Conservation (phyloP, 176 grass and related monocot genomes). For the Thalia dealbata region DNA sequence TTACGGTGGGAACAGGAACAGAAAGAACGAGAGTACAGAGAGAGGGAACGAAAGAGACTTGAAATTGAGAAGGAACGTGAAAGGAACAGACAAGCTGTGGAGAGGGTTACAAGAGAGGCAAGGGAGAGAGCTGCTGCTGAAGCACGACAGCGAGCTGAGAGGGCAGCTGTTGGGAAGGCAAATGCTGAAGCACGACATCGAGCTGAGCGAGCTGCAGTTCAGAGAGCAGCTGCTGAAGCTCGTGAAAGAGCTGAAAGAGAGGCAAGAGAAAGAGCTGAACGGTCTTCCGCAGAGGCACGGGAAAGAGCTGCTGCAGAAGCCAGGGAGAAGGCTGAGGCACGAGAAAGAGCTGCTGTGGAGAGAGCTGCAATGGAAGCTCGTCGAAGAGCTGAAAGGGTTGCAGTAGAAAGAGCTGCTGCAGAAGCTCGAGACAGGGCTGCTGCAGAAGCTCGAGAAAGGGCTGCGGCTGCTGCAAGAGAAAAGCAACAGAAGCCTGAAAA, state of each 20-base stretch:
- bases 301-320: slow-evolving; percentile 7
- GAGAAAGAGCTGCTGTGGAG: slow-evolving; percentile 2
- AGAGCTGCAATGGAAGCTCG: slow-evolving; percentile 10
- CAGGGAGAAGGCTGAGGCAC: slow-evolving; percentile 5
- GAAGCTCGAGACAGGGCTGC: slow-evolving; percentile 10
- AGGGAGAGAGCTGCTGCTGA: slow-evolving; percentile 16
- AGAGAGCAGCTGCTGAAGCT: slow-evolving; percentile 44
- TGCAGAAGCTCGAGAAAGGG: slow-evolving; percentile 5
- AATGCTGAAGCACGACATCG: slow-evolving; percentile 26
- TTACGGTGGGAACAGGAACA: slow-evolving; percentile 21
- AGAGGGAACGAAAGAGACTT: slow-evolving; percentile 27
- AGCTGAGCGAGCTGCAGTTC: slow-evolving; percentile 54
- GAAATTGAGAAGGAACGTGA: slow-evolving; percentile 31
- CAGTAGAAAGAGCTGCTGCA: slow-evolving; percentile 12
- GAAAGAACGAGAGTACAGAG: slow-evolving; percentile 25
- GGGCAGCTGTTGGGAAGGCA: slow-evolving; percentile 10
- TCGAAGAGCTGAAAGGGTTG: slow-evolving; percentile 4
- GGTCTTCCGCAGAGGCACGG: background rate
- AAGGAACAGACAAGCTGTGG: slow-evolving; percentile 25
- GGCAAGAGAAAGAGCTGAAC: slow-evolving; percentile 9
- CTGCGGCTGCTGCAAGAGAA: slow-evolving; percentile 4
- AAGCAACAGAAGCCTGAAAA: slow-evolving; percentile 42
- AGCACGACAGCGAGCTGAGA: slow-evolving; percentile 17
- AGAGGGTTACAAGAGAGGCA: slow-evolving; percentile 41
- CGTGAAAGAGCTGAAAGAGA: slow-evolving; percentile 7